Evolutionary conservation across 2,329 filamentous ascomycete genomes (phyloP), one percentile per base, ranked within the genome.

Genomic region (Venturia oleaginea): DNA sequence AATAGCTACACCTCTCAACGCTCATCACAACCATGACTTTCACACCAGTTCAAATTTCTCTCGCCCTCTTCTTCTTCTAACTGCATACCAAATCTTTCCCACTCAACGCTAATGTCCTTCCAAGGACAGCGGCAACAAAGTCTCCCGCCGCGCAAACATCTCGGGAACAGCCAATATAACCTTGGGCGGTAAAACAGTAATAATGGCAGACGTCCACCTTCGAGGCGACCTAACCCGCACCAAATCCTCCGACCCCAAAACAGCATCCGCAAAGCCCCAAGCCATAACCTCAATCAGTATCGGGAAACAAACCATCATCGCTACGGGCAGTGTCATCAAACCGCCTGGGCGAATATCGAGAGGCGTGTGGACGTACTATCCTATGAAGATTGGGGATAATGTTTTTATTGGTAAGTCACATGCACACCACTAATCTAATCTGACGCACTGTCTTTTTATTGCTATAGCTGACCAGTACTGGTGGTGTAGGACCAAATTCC

Each of bases 81-180:
- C 22, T 48, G 1, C 10, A 27, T 1, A 27, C 11, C 11, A 15
- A n/a, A n/a, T 4, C 38, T 5, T 10, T 57, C 13, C 27, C 27
- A 32, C 10, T 1, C 5, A 19, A 24, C n/a, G 22, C 55, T 59
- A 57, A 55, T 17, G 27, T 27, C 59, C 19, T 37, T 46, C 30
- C 17, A 46, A 96, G 92, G 93, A 97, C 78, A 96, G 92, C 2
- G 94, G 94, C 69, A 99, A 99, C 84, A 97, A 97, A 80, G 94
- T 99, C 71, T 93, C 92, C 46, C 91, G 94, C 69, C 91, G 91
- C 70, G 90, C 91, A 67, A 87, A 89, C 73, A 91, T 99, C 70
- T 90, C 96, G 72, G 94, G 94, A 71, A 97, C 93, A 27, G 92
- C 96, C 70, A 96, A 97, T 78, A 97, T 99, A 77, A 96, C 96